Percentiles rank a stretch among this genome's conserved stretches.
Conservation (phyloP, 768 basidiomycete species). For the Podaxis carcinomalis region DNA sequence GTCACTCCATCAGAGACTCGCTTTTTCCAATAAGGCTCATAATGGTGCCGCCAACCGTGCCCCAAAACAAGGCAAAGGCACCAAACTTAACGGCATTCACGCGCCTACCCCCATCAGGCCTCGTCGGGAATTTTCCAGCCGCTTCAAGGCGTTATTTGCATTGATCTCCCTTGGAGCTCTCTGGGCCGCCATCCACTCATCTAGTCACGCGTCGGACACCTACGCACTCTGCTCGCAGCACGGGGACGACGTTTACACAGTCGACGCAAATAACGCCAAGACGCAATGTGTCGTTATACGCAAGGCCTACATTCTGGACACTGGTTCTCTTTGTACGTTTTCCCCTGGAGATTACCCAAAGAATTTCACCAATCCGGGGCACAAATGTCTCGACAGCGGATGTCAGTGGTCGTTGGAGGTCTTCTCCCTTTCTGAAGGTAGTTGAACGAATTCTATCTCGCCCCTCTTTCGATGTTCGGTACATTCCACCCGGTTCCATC, state of each 20-base stretch:
- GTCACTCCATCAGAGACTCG: not conserved
- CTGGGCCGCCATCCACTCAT: not conserved
- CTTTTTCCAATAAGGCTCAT: not conserved
- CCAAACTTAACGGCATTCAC: not conserved
- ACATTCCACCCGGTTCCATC: constrained; percentile 51
- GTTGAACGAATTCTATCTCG: constrained; percentile 17
- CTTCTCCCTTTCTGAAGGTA: constrained; percentile 17
- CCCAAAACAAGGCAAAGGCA: not conserved
- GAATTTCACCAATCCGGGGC: not conserved
- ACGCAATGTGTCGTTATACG: constrained; percentile 64
- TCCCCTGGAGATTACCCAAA: not conserved
- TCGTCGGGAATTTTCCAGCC: not conserved
- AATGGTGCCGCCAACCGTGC: not conserved
- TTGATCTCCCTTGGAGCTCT: not conserved
- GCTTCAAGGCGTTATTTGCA: not conserved
- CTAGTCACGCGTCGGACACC: constrained; percentile 8
- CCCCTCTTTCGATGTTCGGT: constrained; percentile 30
- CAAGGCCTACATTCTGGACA: constrained; percentile 44
- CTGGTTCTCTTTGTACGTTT: constrained; percentile 52
- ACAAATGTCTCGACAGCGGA: constrained; percentile 28
- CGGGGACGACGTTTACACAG: constrained; percentile 55
- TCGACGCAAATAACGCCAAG: constrained; percentile 47
- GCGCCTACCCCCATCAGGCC: not conserved
- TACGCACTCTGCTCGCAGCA: constrained; percentile 65
- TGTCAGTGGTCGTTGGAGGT: constrained; percentile 36